Percentiles rank a stretch among this genome's conserved stretches.
Evolutionary conservation across 2,329 filamentous ascomycete genomes (phyloP).

Genomic region (Diaporthe humulicola): DNA sequence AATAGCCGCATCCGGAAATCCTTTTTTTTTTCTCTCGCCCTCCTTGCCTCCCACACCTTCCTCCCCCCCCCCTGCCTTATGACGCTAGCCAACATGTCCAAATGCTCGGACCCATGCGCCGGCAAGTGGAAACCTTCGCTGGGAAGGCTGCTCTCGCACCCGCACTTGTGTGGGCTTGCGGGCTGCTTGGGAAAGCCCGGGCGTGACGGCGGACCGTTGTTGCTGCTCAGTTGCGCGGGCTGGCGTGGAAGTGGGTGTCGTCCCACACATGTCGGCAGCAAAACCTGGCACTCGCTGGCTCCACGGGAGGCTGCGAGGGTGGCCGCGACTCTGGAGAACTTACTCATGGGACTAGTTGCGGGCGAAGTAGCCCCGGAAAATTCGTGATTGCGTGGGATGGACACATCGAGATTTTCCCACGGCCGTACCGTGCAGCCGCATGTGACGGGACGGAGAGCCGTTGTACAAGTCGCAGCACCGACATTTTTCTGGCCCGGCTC

Average conservation of each 20-base stretch:
- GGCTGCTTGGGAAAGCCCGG: not conserved
- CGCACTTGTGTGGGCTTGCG: not conserved
- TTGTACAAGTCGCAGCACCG: not conserved
- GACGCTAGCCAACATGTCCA: constrained; percentile 9
- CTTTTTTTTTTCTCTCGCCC: not conserved
- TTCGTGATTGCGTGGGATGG: not conserved
- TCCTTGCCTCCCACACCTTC: not conserved
- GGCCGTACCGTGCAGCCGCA: not conserved
- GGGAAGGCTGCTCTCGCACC: not conserved
- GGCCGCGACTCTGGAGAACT: not conserved
- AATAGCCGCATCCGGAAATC: constrained; percentile 26
- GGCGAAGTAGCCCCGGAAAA: not conserved
- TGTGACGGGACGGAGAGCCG: constrained; percentile 15
- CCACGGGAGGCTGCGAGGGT: not conserved
- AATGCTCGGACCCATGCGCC: not conserved
- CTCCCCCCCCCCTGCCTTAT: not conserved
- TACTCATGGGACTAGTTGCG: constrained; percentile 7
- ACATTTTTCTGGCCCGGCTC: not conserved
- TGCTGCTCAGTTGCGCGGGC: constrained; percentile 30
- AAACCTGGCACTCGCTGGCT: not conserved
- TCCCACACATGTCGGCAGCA: constrained; percentile 15
- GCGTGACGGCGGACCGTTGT: constrained; percentile 2
- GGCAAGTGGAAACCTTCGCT: constrained; percentile 1
- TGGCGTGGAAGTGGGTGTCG: not conserved
- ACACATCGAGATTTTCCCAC: constrained; percentile 7